phyloP scores from a whole-genome alignment of 2,329 filamentous ascomycete species.

The Fusarium sp. region DNA sequence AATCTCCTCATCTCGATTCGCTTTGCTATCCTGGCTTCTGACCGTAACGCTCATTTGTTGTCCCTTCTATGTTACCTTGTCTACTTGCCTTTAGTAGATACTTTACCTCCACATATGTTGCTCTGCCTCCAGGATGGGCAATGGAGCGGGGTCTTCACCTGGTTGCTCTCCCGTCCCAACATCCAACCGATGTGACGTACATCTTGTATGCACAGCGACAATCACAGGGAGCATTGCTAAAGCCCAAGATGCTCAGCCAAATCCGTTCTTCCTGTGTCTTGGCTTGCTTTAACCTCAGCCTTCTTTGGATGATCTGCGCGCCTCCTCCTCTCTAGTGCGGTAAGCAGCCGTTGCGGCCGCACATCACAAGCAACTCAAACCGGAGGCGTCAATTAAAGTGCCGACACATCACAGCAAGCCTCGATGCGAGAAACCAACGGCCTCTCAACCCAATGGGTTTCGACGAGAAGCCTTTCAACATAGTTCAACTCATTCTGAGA shows the following conservation, averaged over 20 bases:
- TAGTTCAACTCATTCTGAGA: constrained; percentile 6
- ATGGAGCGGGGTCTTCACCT: constrained; percentile 16
- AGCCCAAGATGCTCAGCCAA: constrained; percentile 3
- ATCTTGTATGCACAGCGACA: constrained; percentile 1
- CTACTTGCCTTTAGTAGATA: constrained; percentile 9
- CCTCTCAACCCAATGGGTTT: constrained; percentile 1
- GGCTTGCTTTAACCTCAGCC: constrained; percentile 17
- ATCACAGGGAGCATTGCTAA: constrained; percentile 3
- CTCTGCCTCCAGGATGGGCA: constrained; percentile 6
- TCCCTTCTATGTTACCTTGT: constrained; percentile 1
- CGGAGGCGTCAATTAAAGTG: constrained; percentile 4
- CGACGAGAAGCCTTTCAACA: constrained; percentile 4
- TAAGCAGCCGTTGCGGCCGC: constrained; percentile 14
- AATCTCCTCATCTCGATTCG: constrained; percentile 24
- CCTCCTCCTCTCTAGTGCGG: constrained; percentile 1
- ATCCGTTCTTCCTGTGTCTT: constrained; percentile 3
- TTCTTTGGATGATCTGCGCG: constrained; percentile 11
- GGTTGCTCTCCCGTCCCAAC: constrained; percentile 29
- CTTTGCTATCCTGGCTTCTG: constrained; percentile 4
- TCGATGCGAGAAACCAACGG: constrained; percentile 11
- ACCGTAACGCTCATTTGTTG: constrained; percentile 15
- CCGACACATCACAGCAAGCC: constrained; percentile 3
- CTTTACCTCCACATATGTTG: constrained; percentile 10
- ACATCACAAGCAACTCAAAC: constrained; percentile 5
- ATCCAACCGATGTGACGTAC: constrained; percentile 27